These are phyloP conservation scores for Coniochaeta pulveracea DNA, from an alignment of 2,329 filamentous ascomycete species.

Conservation along the genomic window DNA sequence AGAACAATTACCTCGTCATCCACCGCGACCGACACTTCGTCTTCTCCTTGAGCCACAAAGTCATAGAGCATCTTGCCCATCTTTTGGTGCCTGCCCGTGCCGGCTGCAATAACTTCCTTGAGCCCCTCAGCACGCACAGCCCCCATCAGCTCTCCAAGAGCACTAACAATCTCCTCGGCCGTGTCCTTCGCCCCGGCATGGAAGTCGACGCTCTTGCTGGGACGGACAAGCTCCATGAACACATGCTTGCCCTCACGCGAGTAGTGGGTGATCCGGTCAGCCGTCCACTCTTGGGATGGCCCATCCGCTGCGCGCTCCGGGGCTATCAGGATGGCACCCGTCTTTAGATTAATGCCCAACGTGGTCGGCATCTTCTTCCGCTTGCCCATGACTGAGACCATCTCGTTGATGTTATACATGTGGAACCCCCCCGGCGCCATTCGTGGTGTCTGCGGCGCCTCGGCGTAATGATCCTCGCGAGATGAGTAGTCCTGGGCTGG, in stretches of 20 bases:
- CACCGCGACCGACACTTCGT: slow-evolving; percentile 84
- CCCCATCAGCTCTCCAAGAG: slow-evolving; percentile 80
- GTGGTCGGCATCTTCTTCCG: slow-evolving; percentile 98
- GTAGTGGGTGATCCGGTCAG: slow-evolving; percentile 93
- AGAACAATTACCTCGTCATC: slow-evolving; percentile 87
- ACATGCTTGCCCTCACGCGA: slow-evolving; percentile 97
- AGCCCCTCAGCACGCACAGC: slow-evolving; percentile 74
- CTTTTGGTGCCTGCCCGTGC: slow-evolving; percentile 57
- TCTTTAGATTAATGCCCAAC: slow-evolving; percentile 81
- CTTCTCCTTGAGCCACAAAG: slow-evolving; percentile 91
- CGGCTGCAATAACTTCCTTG: slow-evolving; percentile 75
- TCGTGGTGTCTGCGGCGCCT: slow-evolving; percentile 21
- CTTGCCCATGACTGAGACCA: slow-evolving; percentile 94
- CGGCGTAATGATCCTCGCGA: slow-evolving; percentile 20
- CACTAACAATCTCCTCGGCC: slow-evolving; percentile 81
- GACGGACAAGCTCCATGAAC: slow-evolving; percentile 83
- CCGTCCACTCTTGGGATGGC: slow-evolving; percentile 82
- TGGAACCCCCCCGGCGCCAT: slow-evolving; percentile 72
- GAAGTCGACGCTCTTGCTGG: slow-evolving; percentile 92
- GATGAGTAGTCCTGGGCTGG: slow-evolving; percentile 20
- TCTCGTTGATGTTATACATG: slow-evolving; percentile 94
- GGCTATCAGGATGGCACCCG: slow-evolving; percentile 80
- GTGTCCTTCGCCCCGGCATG: slow-evolving; percentile 97
- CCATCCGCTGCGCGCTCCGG: slow-evolving; percentile 78
- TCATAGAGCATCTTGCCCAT: slow-evolving; percentile 86